phyloP scores from a whole-genome alignment of 345 rosid genomes.

The rapeseed (Brassica napus) region DNA sequence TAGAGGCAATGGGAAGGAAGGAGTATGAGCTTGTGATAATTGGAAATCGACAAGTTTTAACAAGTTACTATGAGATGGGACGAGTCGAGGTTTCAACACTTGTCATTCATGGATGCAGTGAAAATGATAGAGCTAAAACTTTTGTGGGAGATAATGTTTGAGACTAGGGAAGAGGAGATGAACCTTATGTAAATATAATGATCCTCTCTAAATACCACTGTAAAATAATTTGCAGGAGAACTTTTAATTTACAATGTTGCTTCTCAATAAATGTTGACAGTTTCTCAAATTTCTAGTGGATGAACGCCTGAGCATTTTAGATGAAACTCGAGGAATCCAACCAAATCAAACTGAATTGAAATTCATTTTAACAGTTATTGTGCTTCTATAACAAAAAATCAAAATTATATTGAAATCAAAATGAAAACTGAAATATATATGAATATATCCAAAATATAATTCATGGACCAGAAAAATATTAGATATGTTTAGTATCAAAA shows the following conservation, averaged over 20 bases:
- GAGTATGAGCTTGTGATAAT: slow-evolving; percentile 59
- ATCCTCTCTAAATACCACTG: not conserved
- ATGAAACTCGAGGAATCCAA: not conserved
- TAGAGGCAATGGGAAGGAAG: slow-evolving; percentile 43
- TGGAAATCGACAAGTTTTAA: slow-evolving; percentile 40
- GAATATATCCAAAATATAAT: too few species aligned
- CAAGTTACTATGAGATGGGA: slow-evolving; percentile 7
- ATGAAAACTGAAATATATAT: too few species aligned
- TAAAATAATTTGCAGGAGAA: not conserved
- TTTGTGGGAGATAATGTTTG: slow-evolving; percentile 12
- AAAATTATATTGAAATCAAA: too few species aligned
- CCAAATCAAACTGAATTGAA: not conserved
- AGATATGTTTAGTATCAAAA: too few species aligned
- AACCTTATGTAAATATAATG: not conserved
- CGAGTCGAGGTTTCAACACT: slow-evolving; percentile 7
- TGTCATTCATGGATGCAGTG: slow-evolving; percentile 6
- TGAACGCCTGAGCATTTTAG: not conserved
- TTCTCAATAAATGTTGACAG: not conserved
- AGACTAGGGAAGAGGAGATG: slow-evolving; percentile 8
- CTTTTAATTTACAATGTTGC: not conserved
- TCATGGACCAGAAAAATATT: too few species aligned
- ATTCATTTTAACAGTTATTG: not conserved
- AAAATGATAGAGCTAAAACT: not conserved
- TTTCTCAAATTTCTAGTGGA: not conserved
- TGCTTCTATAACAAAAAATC: too few species aligned